Evolutionary conservation across 306 rosid species (phyloP), one percentile per base, ranked within the genome.

Genomic region (Myrica gale): DNA sequence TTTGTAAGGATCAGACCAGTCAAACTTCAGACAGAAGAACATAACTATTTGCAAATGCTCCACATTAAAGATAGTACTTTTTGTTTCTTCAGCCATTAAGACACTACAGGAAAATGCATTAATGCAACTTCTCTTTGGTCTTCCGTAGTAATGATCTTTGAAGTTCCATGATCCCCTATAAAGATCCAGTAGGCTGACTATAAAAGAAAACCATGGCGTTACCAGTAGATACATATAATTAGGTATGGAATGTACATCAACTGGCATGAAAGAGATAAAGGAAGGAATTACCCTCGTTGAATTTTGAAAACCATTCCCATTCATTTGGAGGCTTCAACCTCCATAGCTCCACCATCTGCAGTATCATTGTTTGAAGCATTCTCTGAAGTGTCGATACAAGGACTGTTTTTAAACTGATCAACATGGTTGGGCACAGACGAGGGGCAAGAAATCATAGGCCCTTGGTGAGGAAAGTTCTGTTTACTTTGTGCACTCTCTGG

Each of bases 251-350:
- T 17, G 26, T 60, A 56, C 32, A 48, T 47, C 23, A 79, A 81
- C 20, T 55, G 76, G 53, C 58, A 75, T 50, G 79, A 73, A 84
- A 74, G 85, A 80, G 81, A 81, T 74, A 60, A 84, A 76, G 82
- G 88, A 81, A 87, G 78, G 88, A 87, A 89, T 87, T 89, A 89
- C 96, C 95, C 79, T 82, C 52, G 7, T 15, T 39, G 21, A 76
- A 55, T 79, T 66, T 21, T 45, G 72, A 57, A 17, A 50, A 41
- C 63, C 68, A 16, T 72, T 62, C 15, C 70, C 78, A 61, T 82
- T 94, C 90, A 89, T n/a, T 86, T 84, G 39, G 93, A 85, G 79
- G 89, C 78, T 85, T 84, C 94, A 26, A 78, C 78, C 68, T 85
- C 87, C 82, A 88, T 74, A 23, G 71, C 73, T 69, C 79, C 83